Conservation (phyloP, 2,329 filamentous ascomycete species). For the Trichoderma asperellum region DNA sequence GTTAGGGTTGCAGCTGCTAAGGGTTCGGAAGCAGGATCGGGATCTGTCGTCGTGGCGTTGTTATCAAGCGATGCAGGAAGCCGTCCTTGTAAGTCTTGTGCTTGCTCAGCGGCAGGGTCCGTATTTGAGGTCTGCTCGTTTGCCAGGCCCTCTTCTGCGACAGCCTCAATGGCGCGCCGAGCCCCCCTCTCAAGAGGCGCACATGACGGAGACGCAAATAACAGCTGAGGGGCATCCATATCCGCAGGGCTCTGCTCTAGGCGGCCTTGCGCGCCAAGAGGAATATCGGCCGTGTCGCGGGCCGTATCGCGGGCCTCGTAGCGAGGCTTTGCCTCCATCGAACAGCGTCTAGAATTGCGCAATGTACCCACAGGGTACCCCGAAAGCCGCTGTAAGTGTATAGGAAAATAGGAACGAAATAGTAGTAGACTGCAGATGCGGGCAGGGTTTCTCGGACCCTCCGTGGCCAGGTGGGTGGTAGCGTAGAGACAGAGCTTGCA, state of each 20-base stretch:
- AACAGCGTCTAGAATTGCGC: background rate
- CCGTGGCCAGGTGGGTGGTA: background rate
- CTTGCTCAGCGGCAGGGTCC: background rate
- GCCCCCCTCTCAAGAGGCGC: background rate
- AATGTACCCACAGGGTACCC: background rate
- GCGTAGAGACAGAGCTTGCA: background rate
- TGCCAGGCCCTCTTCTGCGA: background rate
- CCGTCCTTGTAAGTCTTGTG: background rate
- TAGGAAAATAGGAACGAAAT: background rate
- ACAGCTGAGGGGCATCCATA: background rate
- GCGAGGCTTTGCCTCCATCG: conserved; percentile 13
- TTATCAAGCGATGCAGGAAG: background rate
- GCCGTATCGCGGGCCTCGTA: conserved; percentile 9
- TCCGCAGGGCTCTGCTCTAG: background rate
- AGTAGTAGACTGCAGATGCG: background rate
- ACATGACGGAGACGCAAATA: conserved; percentile 11
- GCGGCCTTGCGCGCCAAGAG: background rate
- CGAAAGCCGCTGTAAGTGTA: background rate
- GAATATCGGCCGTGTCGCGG: background rate
- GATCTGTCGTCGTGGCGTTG: background rate
- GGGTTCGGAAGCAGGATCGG: background rate
- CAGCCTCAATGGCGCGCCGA: background rate
- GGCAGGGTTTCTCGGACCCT: background rate
- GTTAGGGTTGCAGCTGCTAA: background rate
- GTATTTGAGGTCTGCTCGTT: background rate